Conservation (phyloP, 345 rosid genomes). For the Excoecaria cochinchinensis region DNA sequence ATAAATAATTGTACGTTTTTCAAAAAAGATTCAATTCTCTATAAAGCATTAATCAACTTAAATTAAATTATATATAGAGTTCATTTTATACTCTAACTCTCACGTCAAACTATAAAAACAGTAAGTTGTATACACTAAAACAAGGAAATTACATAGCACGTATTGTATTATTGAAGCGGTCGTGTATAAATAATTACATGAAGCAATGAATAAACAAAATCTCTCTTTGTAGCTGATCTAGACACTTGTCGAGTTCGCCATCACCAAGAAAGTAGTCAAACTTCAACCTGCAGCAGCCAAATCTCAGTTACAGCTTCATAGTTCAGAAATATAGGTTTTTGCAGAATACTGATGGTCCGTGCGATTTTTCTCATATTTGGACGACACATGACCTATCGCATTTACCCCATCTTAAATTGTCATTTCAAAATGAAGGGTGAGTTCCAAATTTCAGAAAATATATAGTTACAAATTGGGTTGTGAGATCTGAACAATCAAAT, state of each 20-base stretch:
- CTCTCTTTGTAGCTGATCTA: conserved; percentile 7
- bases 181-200: conserved; percentile 1
- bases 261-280: background rate
- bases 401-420: background rate
- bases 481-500: background rate
- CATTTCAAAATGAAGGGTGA: background rate
- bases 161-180: background rate
- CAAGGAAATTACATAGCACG: background rate
- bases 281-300: conserved; percentile 19
- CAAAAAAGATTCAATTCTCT: too few species aligned
- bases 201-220: conserved; percentile 23
- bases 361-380: background rate
- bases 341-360: background rate
- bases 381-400: background rate
- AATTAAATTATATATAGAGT: too few species aligned
- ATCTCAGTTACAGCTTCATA: background rate
- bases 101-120: background rate
- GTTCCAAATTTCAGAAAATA: background rate
- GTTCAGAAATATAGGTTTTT: background rate
- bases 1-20: too few species aligned
- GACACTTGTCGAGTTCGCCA: background rate
- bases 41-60: too few species aligned
- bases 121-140: background rate
- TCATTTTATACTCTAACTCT: background rate
- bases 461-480: background rate